Evolutionary conservation across 306 rosid genomes (phyloP), one percentile per base, ranked within the genome.

Genomic region (Hippophae rhamnoides): DNA sequence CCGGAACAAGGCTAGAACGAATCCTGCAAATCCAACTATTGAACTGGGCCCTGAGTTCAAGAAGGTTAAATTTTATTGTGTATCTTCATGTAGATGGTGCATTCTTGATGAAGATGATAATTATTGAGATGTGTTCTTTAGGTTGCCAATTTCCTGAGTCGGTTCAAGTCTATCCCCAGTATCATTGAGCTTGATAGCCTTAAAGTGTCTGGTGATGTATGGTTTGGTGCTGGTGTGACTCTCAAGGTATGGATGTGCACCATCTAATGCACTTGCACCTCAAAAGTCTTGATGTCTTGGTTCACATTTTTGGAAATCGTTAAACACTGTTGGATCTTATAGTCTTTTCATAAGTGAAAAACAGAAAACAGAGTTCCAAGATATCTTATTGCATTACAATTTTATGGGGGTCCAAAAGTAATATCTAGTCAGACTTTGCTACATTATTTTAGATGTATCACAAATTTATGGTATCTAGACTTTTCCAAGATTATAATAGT

Each of bases 21-120:
- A 80, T 67, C 95, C 95, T 53, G 84, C 80, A 65, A 88, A 92
- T 81, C 99, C 99, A 67, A 57, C 80, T 51, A 82, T 92, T 84
- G 96, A 92, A 82, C 64, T 92, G 66, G 99, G 99, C n/a, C 96
- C 96, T 41, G 99, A 92, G 67, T 92, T 87, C 78, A 85, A 88
- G 76, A 92, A 92, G 99, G 99, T 84, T 59, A 66, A 43, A 52
- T 71, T 60, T 66, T 2, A 9, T 25, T 7, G 40, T 54, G 55
- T 50, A 42, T 59, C 66, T 18, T 56, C 57, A 55, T 42, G 60
- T 66, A 67, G 47, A 6, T 60, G 56, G 6, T 9, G 54, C 61
- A 31, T 47, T 18, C 38, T 53, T 58, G 52, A 69, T 40, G 18
- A 42, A 41, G 50, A 55, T 67, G 14, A 44, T 79, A 46, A 78